These are phyloP conservation scores for Metschnikowia cubensis DNA, from an alignment of 805 yeast genomes.

Conservation along the genomic window DNA sequence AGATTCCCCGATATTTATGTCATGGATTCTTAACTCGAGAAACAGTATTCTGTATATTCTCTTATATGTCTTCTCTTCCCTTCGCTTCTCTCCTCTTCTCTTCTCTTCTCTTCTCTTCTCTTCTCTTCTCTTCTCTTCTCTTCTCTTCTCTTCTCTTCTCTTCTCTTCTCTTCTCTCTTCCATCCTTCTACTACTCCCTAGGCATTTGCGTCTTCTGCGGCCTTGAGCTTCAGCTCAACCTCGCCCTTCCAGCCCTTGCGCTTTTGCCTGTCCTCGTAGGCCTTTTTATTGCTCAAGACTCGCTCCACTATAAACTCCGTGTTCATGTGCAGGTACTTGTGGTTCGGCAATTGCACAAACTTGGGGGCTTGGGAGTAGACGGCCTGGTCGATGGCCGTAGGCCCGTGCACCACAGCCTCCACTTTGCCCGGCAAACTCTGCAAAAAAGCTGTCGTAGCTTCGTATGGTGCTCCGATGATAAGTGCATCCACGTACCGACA, in stretches of 20 bases:
- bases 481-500: constrained; percentile 81
- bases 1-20: too few species aligned
- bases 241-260: constrained; percentile 81
- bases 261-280: constrained; percentile 82
- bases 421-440: constrained; percentile 36
- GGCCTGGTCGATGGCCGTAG: constrained; percentile 37
- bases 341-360: constrained; percentile 44
- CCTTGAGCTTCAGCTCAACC: constrained; percentile 28
- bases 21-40: too few species aligned
- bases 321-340: constrained; percentile 61
- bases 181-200: not conserved
- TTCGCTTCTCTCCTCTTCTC: too few species aligned
- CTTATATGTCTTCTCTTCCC: too few species aligned
- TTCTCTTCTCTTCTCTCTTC: too few species aligned
- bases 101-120: too few species aligned
- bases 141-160: too few species aligned
- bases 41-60: too few species aligned
- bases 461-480: constrained; percentile 64
- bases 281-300: constrained; percentile 61
- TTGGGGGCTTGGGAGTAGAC: constrained; percentile 35
- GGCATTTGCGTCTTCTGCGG: not conserved
- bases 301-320: constrained; percentile 71
- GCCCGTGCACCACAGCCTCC: constrained; percentile 53
- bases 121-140: too few species aligned
- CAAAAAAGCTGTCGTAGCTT: constrained; percentile 42